Conservation (phyloP, 345 rosid species). For the Sonneratia caseolaris region DNA sequence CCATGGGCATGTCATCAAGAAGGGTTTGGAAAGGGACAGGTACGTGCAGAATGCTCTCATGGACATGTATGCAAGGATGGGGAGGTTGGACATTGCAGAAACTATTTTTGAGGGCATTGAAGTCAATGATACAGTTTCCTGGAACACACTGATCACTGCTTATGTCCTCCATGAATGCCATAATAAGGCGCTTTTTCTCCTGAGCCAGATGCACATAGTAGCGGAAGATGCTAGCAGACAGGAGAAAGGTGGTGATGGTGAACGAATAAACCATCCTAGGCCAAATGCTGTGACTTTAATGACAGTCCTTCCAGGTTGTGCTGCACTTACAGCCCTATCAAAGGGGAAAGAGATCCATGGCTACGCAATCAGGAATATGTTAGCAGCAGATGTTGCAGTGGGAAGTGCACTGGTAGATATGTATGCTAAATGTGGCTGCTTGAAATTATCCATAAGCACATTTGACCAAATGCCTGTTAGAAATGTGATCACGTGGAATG, state of each 20-base stretch:
- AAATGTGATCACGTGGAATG: constrained; percentile 84
- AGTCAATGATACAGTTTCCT: constrained; percentile 60
- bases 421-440: constrained; percentile 88
- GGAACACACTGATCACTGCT: constrained; percentile 84
- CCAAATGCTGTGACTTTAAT: constrained; percentile 80
- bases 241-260: constrained; percentile 11
- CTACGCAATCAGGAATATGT: constrained; percentile 58
- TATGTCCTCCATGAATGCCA: constrained; percentile 46
- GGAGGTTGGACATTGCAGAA: constrained; percentile 43
- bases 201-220: constrained; percentile 52
- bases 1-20: constrained; percentile 65
- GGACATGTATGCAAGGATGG: constrained; percentile 81
- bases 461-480: constrained; percentile 54
- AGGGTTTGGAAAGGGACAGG: constrained; percentile 44
- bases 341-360: constrained; percentile 90
- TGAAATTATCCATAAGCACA: constrained; percentile 41
- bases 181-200: constrained; percentile 47
- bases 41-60: constrained; percentile 82
- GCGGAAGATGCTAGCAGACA: constrained; percentile 13
- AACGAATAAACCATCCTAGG: constrained; percentile 20
- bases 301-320: constrained; percentile 81
- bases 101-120: constrained; percentile 54
- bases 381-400: constrained; percentile 65
- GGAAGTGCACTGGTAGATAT: constrained; percentile 90
- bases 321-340: constrained; percentile 57